phyloP scores from a whole-genome alignment of 1,284 basidiomycete species.

The Psilocybe mexicana region DNA sequence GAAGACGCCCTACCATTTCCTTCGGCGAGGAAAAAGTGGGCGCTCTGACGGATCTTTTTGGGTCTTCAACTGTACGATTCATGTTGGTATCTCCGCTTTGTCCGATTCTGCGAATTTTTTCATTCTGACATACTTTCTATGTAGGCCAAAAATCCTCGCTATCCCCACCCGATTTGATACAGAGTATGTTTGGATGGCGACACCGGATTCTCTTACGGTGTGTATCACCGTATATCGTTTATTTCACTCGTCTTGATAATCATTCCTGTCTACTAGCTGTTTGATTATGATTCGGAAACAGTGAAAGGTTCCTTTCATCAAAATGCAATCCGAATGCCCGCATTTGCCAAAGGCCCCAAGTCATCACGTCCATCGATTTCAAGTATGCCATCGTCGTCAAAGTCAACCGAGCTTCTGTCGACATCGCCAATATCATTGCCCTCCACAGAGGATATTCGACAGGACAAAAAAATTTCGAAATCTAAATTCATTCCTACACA shows the following conservation, averaged over 20 bases:
- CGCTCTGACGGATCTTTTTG: constrained; percentile 44
- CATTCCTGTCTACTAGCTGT: constrained; percentile 34
- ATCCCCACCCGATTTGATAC: constrained; percentile 58
- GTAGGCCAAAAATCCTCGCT: constrained; percentile 51
- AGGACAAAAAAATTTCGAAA: constrained; percentile 15
- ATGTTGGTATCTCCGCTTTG: constrained; percentile 35
- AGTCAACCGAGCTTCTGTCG: constrained; percentile 19
- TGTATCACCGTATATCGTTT: constrained; percentile 13
- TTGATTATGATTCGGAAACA: constrained; percentile 46
- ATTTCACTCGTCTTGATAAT: not conserved
- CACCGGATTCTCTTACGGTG: constrained; percentile 48
- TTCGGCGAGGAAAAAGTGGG: constrained; percentile 47
- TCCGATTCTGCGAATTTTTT: constrained; percentile 4
- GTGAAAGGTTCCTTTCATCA: constrained; percentile 50
- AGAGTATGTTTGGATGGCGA: constrained; percentile 54
- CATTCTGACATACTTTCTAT: constrained; percentile 2
- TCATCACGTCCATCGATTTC: constrained; percentile 19
- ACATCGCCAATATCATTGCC: constrained; percentile 17
- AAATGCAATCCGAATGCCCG: constrained; percentile 41
- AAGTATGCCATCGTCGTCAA: constrained; percentile 23
- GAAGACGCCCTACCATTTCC: constrained; percentile 47
- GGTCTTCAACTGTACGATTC: constrained; percentile 47
- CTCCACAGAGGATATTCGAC: constrained; percentile 6
- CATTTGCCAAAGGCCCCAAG: constrained; percentile 27
- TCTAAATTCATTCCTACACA: constrained; percentile 36